Evolutionary conservation across 352 stramenopile species (phyloP).

Genomic region (Globisporangium heterothallicum): DNA sequence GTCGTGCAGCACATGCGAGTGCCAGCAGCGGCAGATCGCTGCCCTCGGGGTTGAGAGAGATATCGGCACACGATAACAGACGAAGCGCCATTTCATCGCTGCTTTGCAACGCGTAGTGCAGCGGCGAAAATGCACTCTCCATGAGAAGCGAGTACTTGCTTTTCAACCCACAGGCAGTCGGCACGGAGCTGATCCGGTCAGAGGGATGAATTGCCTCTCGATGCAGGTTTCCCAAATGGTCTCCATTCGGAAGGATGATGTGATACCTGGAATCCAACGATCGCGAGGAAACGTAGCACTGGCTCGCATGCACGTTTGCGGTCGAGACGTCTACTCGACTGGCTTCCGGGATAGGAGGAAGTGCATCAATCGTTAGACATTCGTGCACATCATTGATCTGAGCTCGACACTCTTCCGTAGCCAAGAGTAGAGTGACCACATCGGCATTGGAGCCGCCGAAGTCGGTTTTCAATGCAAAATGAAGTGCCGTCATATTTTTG

Average conservation of each 20-base stretch:
- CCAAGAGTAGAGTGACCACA: slow-evolving; percentile 46
- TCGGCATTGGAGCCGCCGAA: slow-evolving; percentile 34
- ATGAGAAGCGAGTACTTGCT: slow-evolving; percentile 43
- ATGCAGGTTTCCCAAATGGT: slow-evolving; percentile 29
- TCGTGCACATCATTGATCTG: slow-evolving; percentile 58
- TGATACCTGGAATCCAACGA: slow-evolving; percentile 47
- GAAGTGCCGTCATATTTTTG: slow-evolving; percentile 35
- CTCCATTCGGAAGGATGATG: slow-evolving; percentile 42
- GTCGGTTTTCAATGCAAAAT: slow-evolving; percentile 51
- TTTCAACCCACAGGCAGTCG: neutral
- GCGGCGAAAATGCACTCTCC: slow-evolving; percentile 44
- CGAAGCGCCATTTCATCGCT: slow-evolving; percentile 32
- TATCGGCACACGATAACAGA: slow-evolving; percentile 23
- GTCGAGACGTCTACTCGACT: slow-evolving; percentile 20
- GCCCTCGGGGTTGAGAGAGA: slow-evolving; percentile 37
- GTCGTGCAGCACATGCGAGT: slow-evolving; percentile 45
- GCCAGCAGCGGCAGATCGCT: slow-evolving; percentile 52
- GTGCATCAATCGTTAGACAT: slow-evolving; percentile 33
- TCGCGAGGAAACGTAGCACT: slow-evolving; percentile 40
- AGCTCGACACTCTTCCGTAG: neutral
- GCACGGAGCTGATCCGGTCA: neutral
- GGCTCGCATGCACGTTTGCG: slow-evolving; percentile 15
- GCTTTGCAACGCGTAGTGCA: slow-evolving; percentile 57
- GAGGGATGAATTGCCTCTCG: slow-evolving; percentile 29
- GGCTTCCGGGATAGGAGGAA: slow-evolving; percentile 29